Base-by-base conservation (phyloP, 495 filamentous ascomycete genomes). In the Eremomyces bilateralis region DNA sequence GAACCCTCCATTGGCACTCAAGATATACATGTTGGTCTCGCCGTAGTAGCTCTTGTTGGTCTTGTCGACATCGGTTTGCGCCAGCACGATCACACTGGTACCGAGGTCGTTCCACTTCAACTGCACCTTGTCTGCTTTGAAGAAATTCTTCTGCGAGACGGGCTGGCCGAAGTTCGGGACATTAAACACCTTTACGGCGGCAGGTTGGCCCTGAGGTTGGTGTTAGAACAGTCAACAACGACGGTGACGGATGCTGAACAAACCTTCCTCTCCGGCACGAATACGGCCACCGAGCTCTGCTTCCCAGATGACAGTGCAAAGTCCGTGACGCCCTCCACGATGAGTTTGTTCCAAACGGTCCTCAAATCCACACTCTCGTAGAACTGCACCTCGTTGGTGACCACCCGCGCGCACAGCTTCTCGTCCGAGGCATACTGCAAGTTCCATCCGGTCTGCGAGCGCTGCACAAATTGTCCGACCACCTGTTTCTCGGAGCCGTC, bases 1-100 rank as follows among this genome's bases (percentile, higher is more conserved):
- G 49, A 93, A 88, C 37, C 74, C 72, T 30, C 84, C 85, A 48
- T 77, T 84, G 34, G 82, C 76, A 54, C 80, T 92, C 37, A 97
- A 65, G 45, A 97, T 64, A 58, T 95, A 97, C 50, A 97, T 71
- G 35, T 80, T 97, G 1, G 88, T 95, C 63, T 97, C 88, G 47
- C 90, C 88, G 44, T 97, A 94, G 59, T 97, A 97, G 61, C 76
- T 92, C 68, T 93, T 93, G 51, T 88, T 88, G 24, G 82, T 80
- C 55, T 84, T 88, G 56, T 97, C 88, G 28, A 95, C 88, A 31
- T 97, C 88, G 11, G 88, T 97, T 62, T 95, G 88, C 42, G 88
- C 84, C 49, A 97, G 71, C 43, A 95, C 85, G 53, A 97, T 80
- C 46, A 95, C 54, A 46, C 69, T 83, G 6, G 81, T 92, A 12